Conservation (phyloP, 2,329 filamentous ascomycete genomes). For the Ceratocystis albifundus region DNA sequence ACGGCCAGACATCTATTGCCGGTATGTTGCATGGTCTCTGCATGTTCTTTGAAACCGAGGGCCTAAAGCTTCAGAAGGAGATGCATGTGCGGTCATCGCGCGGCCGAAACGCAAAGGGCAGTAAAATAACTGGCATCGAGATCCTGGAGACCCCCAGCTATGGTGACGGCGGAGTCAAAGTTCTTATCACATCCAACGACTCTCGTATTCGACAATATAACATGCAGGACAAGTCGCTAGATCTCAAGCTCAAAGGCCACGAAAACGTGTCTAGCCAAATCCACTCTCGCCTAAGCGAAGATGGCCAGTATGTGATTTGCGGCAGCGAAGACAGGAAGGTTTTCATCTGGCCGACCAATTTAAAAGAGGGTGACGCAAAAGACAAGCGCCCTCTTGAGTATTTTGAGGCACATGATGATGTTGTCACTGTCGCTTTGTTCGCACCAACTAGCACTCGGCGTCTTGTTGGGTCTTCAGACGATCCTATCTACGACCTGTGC, state of each 20-base stretch:
- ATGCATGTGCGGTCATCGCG: constrained; percentile 87
- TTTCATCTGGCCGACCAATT: constrained; percentile 66
- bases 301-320: constrained; percentile 75
- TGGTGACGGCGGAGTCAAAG: constrained; percentile 58
- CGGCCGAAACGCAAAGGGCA: constrained; percentile 88
- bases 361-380: constrained; percentile 49
- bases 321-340: constrained; percentile 84
- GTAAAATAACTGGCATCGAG: constrained; percentile 92
- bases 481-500: constrained; percentile 92
- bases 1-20: constrained; percentile 80
- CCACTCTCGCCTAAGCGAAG: constrained; percentile 75
- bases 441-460: constrained; percentile 69
- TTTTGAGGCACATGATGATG: constrained; percentile 80
- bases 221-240: constrained; percentile 69
- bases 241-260: constrained; percentile 83
- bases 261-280: constrained; percentile 88
- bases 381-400: constrained; percentile 77
- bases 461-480: constrained; percentile 66
- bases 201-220: constrained; percentile 85
- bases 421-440: constrained; percentile 80
- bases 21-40: constrained; percentile 77
- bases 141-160: constrained; percentile 40
- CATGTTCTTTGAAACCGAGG: constrained; percentile 86
- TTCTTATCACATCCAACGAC: constrained; percentile 90
- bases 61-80: constrained; percentile 69